Base-by-base conservation (phyloP, 176 grass and related monocot species). In the Oryza longistaminata region DNA sequence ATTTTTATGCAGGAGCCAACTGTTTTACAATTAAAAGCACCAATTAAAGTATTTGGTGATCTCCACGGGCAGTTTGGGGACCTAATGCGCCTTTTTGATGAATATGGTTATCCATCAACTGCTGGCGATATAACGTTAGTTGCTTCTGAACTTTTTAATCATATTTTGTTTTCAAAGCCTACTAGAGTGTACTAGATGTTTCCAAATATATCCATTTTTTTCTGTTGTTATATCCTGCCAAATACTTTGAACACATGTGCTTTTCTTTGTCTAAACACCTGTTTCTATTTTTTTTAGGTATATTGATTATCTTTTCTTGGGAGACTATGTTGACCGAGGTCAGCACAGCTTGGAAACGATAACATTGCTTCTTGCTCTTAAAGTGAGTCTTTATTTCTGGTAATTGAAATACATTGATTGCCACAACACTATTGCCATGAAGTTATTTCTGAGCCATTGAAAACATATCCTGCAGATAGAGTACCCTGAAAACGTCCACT, bases 231-330 rank as follows among this genome's bases (percentile, higher is more conserved):
- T 74, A 43, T 78, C 86, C 45, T 35, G n/a, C 25, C 9, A 35
- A 73, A 66, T 27, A 46, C 19, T 83, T 91, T 80, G 37, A 89
- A 86, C 35, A 26, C 5, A 42, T 73, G 43, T 71, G 12, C 1
- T 43, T 81, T 79, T 27, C 16, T 17, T 71, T 81, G 27, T 64
- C 14, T 77, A 72, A 85, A 61, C 64, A 26, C 19, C 19, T 76
- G 85, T 25, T 8, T 26, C 67, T 88, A 37, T 15, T 50, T 71
- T 87, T 87, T 70, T 85, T 79, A 98, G 96, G 75, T 98, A 98
- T 86, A 98, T 98, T 85, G 96, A 98, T 83, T 98, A 98, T 92
- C 92, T 98, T 35, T 98, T 98, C 85, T 95, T 98, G 85, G 96
- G 96, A 70, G 96, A 98, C 83, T 98, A 98, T 92, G 96, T 98